Base-by-base conservation (phyloP, 176 grass and related monocot genomes). In the Aegilops bicornis region DNA sequence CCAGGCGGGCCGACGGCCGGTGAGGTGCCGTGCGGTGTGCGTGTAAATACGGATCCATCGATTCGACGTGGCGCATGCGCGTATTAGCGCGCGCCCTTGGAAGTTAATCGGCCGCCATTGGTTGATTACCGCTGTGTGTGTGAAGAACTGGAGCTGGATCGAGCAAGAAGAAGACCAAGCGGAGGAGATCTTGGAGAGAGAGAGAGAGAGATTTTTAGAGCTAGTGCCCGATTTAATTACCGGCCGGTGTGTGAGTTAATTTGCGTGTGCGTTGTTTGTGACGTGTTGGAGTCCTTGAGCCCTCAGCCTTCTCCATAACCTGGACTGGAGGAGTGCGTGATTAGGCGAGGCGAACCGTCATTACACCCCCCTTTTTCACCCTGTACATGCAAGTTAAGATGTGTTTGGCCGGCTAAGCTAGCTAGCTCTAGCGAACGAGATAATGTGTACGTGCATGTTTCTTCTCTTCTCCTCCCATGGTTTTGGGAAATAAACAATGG, bases 211-310 rank as follows among this genome's bases (percentile, higher is more conserved):
- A 54, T 54, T 82, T 82, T 35, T 50, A 50, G 54, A 85, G 72
- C 83, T 83, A 73, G 19, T 25, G 50, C 37, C 4, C 0, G 6
- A 27, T 63, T 27, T 35, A 50, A 27, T 0, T 24, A 10, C 48
- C 63, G 89, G 73, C 43, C 58, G 5, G 15, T 11, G 11, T 24
- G 64, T n/a, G 30, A 19, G 24, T 76, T 30, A 76, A 25, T 5
- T 50, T 39, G 74, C 59, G 48, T 75, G 89, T 78, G 12, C 80
- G 59, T 50, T 87, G 81, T 81, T 76, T 84, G 85, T 91, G 89
- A 76, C 66, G 89, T 3, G 85, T 81, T 80, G 36, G 9, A 22
- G 47, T 48, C 45, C 61, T 42, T 8, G 0, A 12, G 6, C 14
- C 59, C 7, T 11, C 2, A 17, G 72, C 73, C 73, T 50, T 23